Evolutionary conservation across 2,329 filamentous ascomycete genomes (phyloP).

Genomic region (Rugonectria rugulosa): DNA sequence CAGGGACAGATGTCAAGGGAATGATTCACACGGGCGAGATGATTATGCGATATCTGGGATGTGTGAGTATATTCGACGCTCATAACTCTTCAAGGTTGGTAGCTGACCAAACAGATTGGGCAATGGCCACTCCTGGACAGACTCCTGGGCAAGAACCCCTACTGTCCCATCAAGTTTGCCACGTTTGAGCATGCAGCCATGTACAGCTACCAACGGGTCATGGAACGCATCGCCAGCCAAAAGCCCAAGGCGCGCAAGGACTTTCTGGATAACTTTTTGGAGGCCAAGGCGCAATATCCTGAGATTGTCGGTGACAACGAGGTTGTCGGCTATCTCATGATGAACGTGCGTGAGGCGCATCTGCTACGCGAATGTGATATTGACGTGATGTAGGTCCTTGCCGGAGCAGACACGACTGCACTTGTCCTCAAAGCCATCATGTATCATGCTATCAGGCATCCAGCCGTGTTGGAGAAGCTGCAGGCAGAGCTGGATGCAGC

Average conservation of each 20-base stretch:
- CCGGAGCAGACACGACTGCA: conserved; percentile 2
- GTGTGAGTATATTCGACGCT: neutral
- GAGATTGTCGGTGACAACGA: conserved; percentile 5
- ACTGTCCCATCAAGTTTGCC: conserved; percentile 9
- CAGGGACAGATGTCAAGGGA: conserved; percentile 1
- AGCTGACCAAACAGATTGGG: conserved; percentile 5
- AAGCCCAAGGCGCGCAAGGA: neutral
- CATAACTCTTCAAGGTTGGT: neutral
- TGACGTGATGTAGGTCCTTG: neutral
- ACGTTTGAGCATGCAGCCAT: conserved; percentile 5
- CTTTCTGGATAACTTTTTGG: conserved; percentile 5
- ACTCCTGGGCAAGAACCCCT: conserved; percentile 2
- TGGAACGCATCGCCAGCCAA: conserved; percentile 3
- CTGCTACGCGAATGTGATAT: neutral
- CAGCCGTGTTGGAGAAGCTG: neutral
- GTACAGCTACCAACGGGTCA: conserved; percentile 3
- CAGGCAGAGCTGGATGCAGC: conserved; percentile 3
- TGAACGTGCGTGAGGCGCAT: neutral
- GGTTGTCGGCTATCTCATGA: conserved; percentile 7
- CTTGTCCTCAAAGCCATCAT: conserved; percentile 5
- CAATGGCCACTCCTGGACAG: conserved; percentile 4
- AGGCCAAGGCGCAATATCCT: conserved; percentile 3
- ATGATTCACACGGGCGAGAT: conserved; percentile 11
- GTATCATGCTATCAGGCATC: conserved; percentile 1
- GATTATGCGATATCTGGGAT: conserved; percentile 10